Evolutionary conservation across 345 rosid species (phyloP).

Genomic region (Boechera retrofracta): DNA sequence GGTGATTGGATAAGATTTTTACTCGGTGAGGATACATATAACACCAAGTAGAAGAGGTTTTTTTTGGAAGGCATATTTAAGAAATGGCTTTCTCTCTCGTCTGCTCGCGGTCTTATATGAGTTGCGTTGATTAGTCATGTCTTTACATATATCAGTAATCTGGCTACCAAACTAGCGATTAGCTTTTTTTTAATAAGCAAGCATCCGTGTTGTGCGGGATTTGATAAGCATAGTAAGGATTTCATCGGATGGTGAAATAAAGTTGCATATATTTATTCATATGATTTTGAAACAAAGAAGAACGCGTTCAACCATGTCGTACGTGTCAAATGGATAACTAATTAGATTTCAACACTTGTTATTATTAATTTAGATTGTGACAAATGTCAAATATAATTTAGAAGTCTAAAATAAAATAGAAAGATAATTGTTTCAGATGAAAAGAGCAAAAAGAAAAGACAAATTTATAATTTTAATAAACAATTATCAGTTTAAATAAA

Average conservation of each 20-base stretch:
- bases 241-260: not conserved
- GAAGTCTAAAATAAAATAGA: too few relatives aligned
- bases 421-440: too few relatives aligned
- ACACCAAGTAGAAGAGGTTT: constrained; percentile 22
- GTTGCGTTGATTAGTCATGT: constrained; percentile 11
- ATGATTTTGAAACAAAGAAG: too few relatives aligned
- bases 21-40: constrained; percentile 43
- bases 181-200: not conserved
- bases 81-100: not conserved
- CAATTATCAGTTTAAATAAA: too few relatives aligned
- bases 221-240: not conserved
- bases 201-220: not conserved
- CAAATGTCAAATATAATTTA: too few relatives aligned
- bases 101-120: constrained; percentile 1
- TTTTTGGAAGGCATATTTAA: not conserved
- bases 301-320: too few relatives aligned
- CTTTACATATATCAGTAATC: not conserved
- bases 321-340: too few relatives aligned
- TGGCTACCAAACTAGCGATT: not conserved
- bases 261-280: not conserved
- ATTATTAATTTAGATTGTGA: too few relatives aligned
- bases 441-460: too few relatives aligned
- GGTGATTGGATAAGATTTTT: constrained; percentile 48
- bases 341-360: too few relatives aligned
- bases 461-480: too few relatives aligned